Conservation (phyloP, 495 filamentous ascomycete genomes). For the Thozetella sp. region DNA sequence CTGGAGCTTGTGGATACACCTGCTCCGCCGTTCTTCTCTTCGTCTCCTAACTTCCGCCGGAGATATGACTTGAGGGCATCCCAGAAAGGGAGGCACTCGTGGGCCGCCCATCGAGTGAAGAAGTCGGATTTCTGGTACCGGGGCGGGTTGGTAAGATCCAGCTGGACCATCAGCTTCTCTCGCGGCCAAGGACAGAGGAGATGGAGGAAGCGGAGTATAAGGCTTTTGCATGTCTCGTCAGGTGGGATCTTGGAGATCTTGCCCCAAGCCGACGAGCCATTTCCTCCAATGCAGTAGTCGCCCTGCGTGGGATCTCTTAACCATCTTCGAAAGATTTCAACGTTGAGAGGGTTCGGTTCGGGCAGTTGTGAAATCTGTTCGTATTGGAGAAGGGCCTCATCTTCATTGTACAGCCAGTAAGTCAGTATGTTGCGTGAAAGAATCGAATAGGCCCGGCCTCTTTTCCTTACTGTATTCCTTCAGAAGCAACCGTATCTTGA, state of each 20-base stretch:
- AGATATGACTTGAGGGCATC: too few relatives aligned
- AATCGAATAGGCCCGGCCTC: neutral
- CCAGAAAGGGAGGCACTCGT: too few relatives aligned
- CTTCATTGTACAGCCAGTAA: neutral
- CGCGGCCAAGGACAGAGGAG: neutral
- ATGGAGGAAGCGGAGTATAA: conserved; percentile 4
- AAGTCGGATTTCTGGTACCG: too few relatives aligned
- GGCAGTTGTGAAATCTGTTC: conserved; percentile 12
- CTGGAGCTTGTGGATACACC: too few relatives aligned
- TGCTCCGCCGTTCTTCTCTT: too few relatives aligned
- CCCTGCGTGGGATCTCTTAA: neutral
- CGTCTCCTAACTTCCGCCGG: too few relatives aligned
- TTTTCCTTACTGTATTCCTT: conserved; percentile 9
- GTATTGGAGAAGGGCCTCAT: conserved; percentile 15
- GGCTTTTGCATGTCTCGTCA: neutral
- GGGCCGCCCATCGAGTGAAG: too few relatives aligned
- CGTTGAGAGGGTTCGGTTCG: conserved; percentile 5
- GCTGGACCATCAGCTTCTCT: too few relatives aligned
- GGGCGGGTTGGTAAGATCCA: too few relatives aligned
- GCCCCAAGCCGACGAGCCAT: conserved; percentile 8
- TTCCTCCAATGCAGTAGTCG: neutral
- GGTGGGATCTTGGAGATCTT: neutral
- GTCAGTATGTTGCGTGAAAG: neutral
- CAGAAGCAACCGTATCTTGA: too few relatives aligned
- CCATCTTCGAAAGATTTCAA: conserved; percentile 11